Conservation (phyloP, 2,329 filamentous ascomycete species). For the Fusarium sp. region DNA sequence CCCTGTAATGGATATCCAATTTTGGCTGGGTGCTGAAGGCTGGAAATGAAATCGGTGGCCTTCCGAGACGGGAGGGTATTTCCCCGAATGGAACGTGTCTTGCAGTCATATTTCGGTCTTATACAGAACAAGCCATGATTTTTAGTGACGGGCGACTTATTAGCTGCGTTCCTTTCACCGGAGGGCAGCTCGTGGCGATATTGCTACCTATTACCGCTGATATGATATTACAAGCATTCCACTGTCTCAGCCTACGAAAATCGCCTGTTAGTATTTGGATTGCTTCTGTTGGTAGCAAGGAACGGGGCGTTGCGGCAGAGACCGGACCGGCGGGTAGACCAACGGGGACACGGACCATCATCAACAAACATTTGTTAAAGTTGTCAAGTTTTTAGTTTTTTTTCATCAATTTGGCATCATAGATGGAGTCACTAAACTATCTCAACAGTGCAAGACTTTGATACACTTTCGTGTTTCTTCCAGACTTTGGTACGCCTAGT, state of each 20-base stretch:
- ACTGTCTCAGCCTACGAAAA: constrained; percentile 23
- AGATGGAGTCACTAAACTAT: neutral
- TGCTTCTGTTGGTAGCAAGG: constrained; percentile 2
- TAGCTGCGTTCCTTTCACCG: neutral
- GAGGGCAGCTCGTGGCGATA: constrained; percentile 15
- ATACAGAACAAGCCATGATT: neutral
- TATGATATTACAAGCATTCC: constrained; percentile 33
- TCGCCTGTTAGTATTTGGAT: constrained; percentile 9
- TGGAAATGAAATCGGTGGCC: constrained; percentile 13
- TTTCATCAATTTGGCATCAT: constrained; percentile 3
- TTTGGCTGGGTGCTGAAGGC: constrained; percentile 28
- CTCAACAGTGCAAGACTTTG: neutral
- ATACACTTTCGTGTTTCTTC: constrained; percentile 6
- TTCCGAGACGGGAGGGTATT: constrained; percentile 8
- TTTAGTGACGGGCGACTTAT: neutral
- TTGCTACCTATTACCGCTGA: neutral
- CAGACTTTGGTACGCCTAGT: no score
- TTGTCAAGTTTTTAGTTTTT: neutral
- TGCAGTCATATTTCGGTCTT: constrained; percentile 31
- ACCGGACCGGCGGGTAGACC: constrained; percentile 26
- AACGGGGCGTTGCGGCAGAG: constrained; percentile 30
- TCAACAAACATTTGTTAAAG: neutral
- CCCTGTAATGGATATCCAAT: constrained; percentile 28
- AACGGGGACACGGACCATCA: constrained; percentile 14
- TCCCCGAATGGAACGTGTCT: constrained; percentile 29